These are phyloP conservation scores for Aspergillus arachidicola DNA, from an alignment of 2,329 filamentous ascomycete genomes.

Conservation along the genomic window DNA sequence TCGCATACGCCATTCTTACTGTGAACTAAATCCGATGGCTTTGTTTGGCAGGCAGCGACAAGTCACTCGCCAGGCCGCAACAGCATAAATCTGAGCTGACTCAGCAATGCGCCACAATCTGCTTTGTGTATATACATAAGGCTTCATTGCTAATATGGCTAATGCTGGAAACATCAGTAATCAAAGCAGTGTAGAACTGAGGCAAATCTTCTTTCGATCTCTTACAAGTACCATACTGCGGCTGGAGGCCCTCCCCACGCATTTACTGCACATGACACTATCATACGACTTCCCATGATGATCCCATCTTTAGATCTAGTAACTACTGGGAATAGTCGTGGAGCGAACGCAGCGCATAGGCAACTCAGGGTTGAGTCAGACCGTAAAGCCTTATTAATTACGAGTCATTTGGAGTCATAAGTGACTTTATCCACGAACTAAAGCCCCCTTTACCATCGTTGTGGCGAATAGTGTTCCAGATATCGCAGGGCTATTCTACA, in stretches of 20 bases:
- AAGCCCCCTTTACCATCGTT: not conserved
- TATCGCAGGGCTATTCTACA: not conserved
- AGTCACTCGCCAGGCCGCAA: not conserved
- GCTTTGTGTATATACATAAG: not conserved
- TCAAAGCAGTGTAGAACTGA: not conserved
- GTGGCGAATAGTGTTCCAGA: not conserved
- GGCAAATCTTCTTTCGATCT: not conserved
- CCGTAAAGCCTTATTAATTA: not conserved
- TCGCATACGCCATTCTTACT: not conserved
- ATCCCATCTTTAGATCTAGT: not conserved
- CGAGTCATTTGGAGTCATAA: not conserved
- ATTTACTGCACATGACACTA: not conserved
- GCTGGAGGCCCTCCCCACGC: not conserved
- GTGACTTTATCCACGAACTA: not conserved
- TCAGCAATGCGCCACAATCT: not conserved
- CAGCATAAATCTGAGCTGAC: not conserved
- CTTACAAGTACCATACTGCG: not conserved
- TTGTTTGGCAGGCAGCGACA: slow-evolving; percentile 1
- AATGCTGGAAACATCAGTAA: not conserved
- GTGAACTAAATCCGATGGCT: not conserved
- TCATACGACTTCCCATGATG: not conserved
- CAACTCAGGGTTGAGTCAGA: not conserved
- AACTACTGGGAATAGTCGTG: not conserved
- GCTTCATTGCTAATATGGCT: not conserved
- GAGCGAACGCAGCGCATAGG: not conserved